Conservation (phyloP, 345 rosid genomes). For the Rhizophora mangle region DNA sequence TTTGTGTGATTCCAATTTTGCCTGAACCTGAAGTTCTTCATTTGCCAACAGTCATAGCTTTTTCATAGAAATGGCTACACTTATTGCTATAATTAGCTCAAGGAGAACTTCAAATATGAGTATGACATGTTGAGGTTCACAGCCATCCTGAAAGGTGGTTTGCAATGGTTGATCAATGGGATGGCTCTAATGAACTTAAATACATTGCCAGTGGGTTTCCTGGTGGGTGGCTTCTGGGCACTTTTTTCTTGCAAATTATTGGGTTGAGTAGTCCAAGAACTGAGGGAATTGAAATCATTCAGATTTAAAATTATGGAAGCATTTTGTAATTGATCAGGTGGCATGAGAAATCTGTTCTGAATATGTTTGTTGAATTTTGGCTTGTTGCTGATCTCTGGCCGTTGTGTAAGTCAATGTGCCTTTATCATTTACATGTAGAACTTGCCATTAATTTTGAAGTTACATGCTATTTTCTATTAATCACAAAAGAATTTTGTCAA, state of each 20-base stretch:
- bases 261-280: neutral
- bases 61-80: too few species aligned
- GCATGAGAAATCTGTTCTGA: neutral
- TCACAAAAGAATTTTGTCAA: slow-evolving; percentile 5
- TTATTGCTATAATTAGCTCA: too few species aligned
- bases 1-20: neutral
- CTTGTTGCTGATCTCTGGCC: neutral
- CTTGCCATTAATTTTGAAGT: slow-evolving; percentile 8
- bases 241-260: neutral
- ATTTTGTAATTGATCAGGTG: neutral
- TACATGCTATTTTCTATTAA: slow-evolving; percentile 9
- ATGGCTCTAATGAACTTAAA: neutral
- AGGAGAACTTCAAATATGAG: too few species aligned
- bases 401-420: neutral
- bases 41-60: neutral
- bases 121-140: too few species aligned
- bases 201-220: neutral
- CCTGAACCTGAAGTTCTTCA: neutral
- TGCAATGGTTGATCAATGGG: neutral
- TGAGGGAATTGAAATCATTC: neutral
- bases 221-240: neutral
- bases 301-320: too few species aligned
- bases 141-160: neutral
- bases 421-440: slow-evolving; percentile 8
- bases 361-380: slow-evolving; percentile 6